Evolutionary conservation across 768 basidiomycete species (phyloP).

Genomic region (Amanita phalloides): DNA sequence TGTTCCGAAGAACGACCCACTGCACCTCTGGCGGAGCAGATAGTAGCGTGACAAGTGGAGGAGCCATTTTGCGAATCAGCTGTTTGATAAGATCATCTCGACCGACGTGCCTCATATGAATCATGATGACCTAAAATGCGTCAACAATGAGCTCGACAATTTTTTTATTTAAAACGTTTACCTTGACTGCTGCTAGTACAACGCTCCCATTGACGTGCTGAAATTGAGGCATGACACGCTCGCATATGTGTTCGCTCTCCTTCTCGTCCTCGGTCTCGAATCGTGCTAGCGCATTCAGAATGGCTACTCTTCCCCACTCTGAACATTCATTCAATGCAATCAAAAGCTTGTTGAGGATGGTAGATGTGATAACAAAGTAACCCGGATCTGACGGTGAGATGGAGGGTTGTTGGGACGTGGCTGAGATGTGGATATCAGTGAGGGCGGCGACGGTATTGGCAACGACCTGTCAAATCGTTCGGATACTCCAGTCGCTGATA

Average conservation of each 20-base stretch:
- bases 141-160: neutral
- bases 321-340: slow-evolving; percentile 97
- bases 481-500: neutral
- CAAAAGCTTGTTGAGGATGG: slow-evolving; percentile 79
- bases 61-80: slow-evolving; percentile 93
- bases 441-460: slow-evolving; percentile 93
- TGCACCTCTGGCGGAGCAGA: slow-evolving; percentile 97
- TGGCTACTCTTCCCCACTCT: slow-evolving; percentile 96
- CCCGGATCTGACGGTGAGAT: slow-evolving; percentile 48
- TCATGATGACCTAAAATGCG: slow-evolving; percentile 80
- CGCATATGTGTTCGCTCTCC: slow-evolving; percentile 98
- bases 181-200: slow-evolving; percentile 94
- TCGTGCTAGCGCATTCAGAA: slow-evolving; percentile 76
- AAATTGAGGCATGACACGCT: slow-evolving; percentile 96
- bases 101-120: slow-evolving; percentile 78
- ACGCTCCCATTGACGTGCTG: slow-evolving; percentile 96
- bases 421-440: slow-evolving; percentile 80
- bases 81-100: slow-evolving; percentile 79
- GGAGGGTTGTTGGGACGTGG: slow-evolving; percentile 40
- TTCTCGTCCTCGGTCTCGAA: slow-evolving; percentile 81
- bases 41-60: slow-evolving; percentile 88
- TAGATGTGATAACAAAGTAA: slow-evolving; percentile 73
- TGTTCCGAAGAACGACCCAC: slow-evolving; percentile 95
- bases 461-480: slow-evolving; percentile 59
- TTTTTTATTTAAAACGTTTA: slow-evolving; percentile 17